These are phyloP conservation scores for Rhodotorula diobovata DNA, from an alignment of 768 basidiomycete species.

Conservation along the genomic window DNA sequence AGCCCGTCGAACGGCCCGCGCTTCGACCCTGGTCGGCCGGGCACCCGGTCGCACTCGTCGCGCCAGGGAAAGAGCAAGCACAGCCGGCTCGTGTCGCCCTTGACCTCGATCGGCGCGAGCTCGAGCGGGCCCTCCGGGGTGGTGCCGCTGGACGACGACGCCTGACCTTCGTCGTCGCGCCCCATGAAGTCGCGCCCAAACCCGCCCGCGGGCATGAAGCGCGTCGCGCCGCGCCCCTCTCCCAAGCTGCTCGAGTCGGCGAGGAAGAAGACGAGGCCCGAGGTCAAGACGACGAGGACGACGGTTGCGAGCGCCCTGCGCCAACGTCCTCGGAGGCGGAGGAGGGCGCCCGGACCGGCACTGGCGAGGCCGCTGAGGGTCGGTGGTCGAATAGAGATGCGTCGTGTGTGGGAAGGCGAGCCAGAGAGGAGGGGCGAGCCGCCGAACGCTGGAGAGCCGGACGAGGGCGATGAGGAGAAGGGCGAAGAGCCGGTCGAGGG, in stretches of 20 bases:
- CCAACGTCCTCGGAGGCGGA: slow-evolving; percentile 8
- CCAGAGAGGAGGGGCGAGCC: no score
- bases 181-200: slow-evolving; percentile 32
- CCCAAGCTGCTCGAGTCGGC: background rate
- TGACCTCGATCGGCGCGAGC: slow-evolving; percentile 1
- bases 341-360: background rate
- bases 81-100: slow-evolving; percentile 1
- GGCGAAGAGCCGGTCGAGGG: background rate
- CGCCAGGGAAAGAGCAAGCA: slow-evolving; percentile 35
- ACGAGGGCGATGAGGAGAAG: background rate
- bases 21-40: background rate
- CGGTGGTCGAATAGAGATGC: slow-evolving; percentile 28
- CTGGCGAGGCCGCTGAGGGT: background rate
- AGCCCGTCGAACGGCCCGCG: slow-evolving; percentile 24
- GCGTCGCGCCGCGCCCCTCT: background rate
- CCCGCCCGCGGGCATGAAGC: slow-evolving; percentile 13
- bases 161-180: slow-evolving; percentile 1
- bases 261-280: background rate
- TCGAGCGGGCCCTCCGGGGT: background rate
- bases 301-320: background rate
- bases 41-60: background rate
- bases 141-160: background rate
- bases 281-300: background rate
- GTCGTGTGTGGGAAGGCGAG: background rate
- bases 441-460: background rate